Base-by-base conservation (phyloP, 2,329 filamentous ascomycete genomes). In the Curvularia verruculosa region DNA sequence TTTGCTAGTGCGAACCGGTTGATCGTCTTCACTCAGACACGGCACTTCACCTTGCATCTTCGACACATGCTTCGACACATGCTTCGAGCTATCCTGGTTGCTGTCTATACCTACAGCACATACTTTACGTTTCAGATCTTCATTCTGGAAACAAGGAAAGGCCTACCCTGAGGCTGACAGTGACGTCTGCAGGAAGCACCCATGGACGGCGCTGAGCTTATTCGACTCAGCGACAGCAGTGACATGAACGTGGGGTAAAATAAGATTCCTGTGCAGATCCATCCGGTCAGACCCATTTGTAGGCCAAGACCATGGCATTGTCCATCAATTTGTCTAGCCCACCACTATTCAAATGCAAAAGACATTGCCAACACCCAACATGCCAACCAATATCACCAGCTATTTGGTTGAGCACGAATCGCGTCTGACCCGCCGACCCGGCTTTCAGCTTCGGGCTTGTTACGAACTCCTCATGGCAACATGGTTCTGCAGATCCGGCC, bases 401-500 rank as follows among this genome's bases (percentile, higher is more conserved):
- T 49, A 24, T 24, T 26, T 39, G 49, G 44, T 45, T 43, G 47
- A 46, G 31, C 29, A 36, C 40, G 29, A 41, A 19, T 31, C 26
- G n/a, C 24, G 21, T 29, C 31, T 40, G 31, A 48, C 49, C 54
- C 54, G 52, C 43, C n/a, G 36, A 57, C 50, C 54, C 10, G 54
- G 44, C 44, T 57, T 37, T 19, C 24, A 26, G 29, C 15, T 21
- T 56, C 44, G 31, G 26, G 44, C 28, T 46, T 54, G 28, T 39
- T 34, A 21, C 26, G 13, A 40, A n/a, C 28, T 46, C 18, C 18
- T 41, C n/a, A 28, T 3, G 23, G 31, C 40, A 5, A 24, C 31
- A 45, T 45, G 31, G 46, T 51, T 23, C 37, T 29, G 39, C 39
- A 54, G 39, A 12, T 37, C 15, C 29, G 46, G 46, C 40, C 49